Percentiles rank a stretch among this genome's conserved stretches.
Evolutionary conservation across 1,139 yeast genomes (phyloP).

Genomic region (Saccharomyces hybrid): DNA sequence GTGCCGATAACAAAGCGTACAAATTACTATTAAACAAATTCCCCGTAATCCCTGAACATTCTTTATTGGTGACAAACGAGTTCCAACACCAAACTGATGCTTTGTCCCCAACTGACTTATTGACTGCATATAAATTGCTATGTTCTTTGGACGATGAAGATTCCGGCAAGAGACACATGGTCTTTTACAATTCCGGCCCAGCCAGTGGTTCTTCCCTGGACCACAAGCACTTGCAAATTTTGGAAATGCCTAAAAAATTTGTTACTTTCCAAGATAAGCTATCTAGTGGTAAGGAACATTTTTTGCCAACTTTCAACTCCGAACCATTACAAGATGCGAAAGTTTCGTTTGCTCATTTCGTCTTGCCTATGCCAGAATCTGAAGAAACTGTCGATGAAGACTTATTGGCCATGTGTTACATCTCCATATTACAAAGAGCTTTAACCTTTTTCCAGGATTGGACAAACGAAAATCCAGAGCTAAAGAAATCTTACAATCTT

Average conservation of each 20-base stretch:
- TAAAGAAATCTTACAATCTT: constrained; percentile 57
- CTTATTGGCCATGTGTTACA: constrained; percentile 52
- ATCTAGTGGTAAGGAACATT: constrained; percentile 40
- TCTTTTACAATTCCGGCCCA: constrained; percentile 83
- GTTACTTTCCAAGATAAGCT: constrained; percentile 54
- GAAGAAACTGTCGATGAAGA: constrained; percentile 41
- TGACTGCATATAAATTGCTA: constrained; percentile 50
- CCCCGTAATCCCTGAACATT: constrained; percentile 75
- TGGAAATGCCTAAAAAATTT: constrained; percentile 58
- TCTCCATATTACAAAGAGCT: constrained; percentile 62
- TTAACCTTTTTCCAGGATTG: constrained; percentile 56
- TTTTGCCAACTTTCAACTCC: constrained; percentile 44
- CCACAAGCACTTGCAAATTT: constrained; percentile 85
- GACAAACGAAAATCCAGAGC: constrained; percentile 33
- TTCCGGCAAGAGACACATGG: constrained; percentile 44
- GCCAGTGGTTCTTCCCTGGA: constrained; percentile 89
- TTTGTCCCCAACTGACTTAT: constrained; percentile 58
- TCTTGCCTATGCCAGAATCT: constrained; percentile 55
- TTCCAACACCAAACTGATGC: constrained; percentile 69
- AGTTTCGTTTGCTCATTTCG: constrained; percentile 77
- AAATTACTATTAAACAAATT: constrained; percentile 73
- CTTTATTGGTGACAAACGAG: constrained; percentile 66
- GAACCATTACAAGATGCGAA: constrained; percentile 57
- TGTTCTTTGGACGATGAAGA: constrained; percentile 31
- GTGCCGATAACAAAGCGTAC: constrained; percentile 39